Evolutionary conservation across 176 grass and related monocot species (phyloP), one percentile per base, ranked within the genome.

Genomic region (Chloris gayana): DNA sequence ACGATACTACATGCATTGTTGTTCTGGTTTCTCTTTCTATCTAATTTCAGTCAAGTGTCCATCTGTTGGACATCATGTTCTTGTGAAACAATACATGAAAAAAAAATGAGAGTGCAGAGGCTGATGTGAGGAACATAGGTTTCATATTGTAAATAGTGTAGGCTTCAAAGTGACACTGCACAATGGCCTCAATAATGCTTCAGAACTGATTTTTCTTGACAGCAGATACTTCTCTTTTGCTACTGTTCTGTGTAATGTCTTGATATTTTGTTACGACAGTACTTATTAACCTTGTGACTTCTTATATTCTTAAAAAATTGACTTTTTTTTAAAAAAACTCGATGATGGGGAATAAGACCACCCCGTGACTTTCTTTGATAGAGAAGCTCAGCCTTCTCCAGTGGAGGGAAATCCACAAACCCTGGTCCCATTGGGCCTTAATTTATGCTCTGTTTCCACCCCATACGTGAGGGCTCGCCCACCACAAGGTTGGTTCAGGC

Each of bases 191-290:
- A 13, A 5, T 70, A 29, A 58, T 31, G 22, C 74, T 84, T 70
- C 7, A 64, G 35, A 57, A 80, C 12, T 37, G 22, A 42, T 66
- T 85, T 21, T 3, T 24, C 64, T 85, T 18, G 51, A 65, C 21
- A 56, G 41, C 35, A 57, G 10, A 56, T 34, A 29, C 8, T 69
- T 66, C 35, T 72, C 39, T 15, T 37, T 15, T 54, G 29, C 27
- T 65, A 42, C 34, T 76, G 24, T 65, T 47, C n/a, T 70, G 69
- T 49, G 22, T 34, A 69, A 62, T 21, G 51, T 84, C 14, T 11
- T 32, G 13, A 4, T 18, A 44, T 9, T 7, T 15, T 21, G 42
- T 75, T 38, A 70, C 31, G 8, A 21, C 32, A 2, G n/a, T n/a
- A n/a, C n/a, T n/a, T n/a, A n/a, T n/a, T n/a, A n/a, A n/a, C n/a